Conservation (phyloP, 2,329 filamentous ascomycete genomes). For the Arthrobotrys conoides region DNA sequence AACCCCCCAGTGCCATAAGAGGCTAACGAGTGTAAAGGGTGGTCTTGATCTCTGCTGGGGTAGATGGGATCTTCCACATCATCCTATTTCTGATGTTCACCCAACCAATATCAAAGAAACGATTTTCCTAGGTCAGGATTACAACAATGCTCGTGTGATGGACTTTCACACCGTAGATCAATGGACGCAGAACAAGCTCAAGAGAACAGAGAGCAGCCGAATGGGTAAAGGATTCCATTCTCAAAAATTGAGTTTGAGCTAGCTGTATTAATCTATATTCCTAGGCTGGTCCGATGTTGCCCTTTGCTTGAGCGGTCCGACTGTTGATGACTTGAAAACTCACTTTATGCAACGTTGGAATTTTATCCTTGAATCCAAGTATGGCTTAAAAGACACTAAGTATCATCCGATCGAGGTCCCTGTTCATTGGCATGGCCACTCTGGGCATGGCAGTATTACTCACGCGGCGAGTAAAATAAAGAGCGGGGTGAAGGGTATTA, state of each 20-base stretch:
- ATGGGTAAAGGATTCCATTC: slow-evolving; percentile 72
- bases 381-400: slow-evolving; percentile 34
- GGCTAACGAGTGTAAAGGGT: slow-evolving; percentile 48
- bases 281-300: slow-evolving; percentile 85
- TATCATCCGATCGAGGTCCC: slow-evolving; percentile 31
- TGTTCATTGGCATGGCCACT: slow-evolving; percentile 32
- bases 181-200: slow-evolving; percentile 88
- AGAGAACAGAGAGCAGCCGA: slow-evolving; percentile 81
- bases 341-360: slow-evolving; percentile 93
- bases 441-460: slow-evolving; percentile 41
- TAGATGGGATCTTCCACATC: slow-evolving; percentile 88
- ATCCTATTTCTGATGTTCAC: slow-evolving; percentile 87
- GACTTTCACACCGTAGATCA: slow-evolving; percentile 84
- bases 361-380: slow-evolving; percentile 85
- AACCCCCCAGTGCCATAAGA: background rate
- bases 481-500: slow-evolving; percentile 38
- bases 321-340: slow-evolving; percentile 79
- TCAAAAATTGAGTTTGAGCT: background rate
- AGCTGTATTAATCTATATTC: background rate
- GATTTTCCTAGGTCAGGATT: slow-evolving; percentile 90
- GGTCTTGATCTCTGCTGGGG: slow-evolving; percentile 90
- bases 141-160: slow-evolving; percentile 87
- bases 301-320: slow-evolving; percentile 80
- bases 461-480: slow-evolving; percentile 45
- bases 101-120: slow-evolving; percentile 81